These are phyloP conservation scores for Zygosaccharomyces kombuchaensis DNA, from an alignment of 805 yeast species.

Conservation along the genomic window DNA sequence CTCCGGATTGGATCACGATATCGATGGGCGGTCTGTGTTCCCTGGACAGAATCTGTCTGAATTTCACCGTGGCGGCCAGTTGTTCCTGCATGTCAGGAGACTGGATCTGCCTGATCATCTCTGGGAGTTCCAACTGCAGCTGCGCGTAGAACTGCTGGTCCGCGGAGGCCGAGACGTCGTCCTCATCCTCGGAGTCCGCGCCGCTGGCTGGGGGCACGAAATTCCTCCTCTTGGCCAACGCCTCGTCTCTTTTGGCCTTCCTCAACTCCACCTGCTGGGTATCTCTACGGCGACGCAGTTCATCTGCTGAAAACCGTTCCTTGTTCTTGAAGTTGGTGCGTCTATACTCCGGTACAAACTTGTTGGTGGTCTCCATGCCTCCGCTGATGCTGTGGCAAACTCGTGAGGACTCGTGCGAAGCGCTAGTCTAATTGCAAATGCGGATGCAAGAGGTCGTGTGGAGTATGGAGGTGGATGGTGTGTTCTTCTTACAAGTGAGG, in stretches of 20 bases:
- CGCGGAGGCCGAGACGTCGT: conserved; percentile 36
- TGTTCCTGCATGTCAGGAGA: conserved; percentile 75
- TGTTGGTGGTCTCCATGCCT: conserved; percentile 45
- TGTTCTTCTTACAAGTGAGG: too few relatives aligned
- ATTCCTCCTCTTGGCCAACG: conserved; percentile 89
- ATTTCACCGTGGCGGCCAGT: conserved; percentile 83
- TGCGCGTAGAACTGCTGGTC: conserved; percentile 44
- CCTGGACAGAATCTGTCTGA: conserved; percentile 88
- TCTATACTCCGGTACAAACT: conserved; percentile 96
- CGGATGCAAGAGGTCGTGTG: not conserved
- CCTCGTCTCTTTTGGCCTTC: conserved; percentile 95
- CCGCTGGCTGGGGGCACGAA: conserved; percentile 44
- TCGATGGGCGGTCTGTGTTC: conserved; percentile 97
- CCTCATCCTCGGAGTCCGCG: conserved; percentile 53
- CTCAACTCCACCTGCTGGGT: conserved; percentile 94
- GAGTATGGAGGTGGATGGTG: too few relatives aligned
- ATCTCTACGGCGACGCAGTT: conserved; percentile 95
- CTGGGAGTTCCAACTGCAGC: conserved; percentile 68
- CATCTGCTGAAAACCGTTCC: conserved; percentile 90
- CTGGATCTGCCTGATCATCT: conserved; percentile 75
- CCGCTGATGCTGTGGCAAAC: not conserved
- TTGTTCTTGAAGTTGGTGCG: conserved; percentile 94
- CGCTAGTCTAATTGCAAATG: not conserved
- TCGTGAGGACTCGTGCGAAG: not conserved
- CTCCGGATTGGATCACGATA: conserved; percentile 87